A percentile compares a stretch with the other conserved stretches of the same genome.
phyloP scores from a whole-genome alignment of 2,329 filamentous ascomycete species.

The Macrophomina phaseolina region DNA sequence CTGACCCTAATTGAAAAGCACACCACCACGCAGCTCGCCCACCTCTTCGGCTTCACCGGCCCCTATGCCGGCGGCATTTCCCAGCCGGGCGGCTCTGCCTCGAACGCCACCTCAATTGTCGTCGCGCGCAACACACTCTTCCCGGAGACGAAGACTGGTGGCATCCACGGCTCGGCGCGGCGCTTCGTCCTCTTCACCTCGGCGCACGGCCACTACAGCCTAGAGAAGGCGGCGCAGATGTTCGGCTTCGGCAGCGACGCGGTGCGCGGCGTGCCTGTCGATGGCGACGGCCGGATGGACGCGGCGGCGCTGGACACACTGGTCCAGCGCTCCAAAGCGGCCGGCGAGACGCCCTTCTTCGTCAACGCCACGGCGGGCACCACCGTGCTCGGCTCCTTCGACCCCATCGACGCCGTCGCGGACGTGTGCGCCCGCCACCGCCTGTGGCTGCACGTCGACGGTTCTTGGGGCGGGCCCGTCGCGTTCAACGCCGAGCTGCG shows the following conservation, averaged over 20 bases:
- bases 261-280: conserved; percentile 77
- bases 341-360: conserved; percentile 85
- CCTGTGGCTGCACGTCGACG: conserved; percentile 94
- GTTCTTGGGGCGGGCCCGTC: conserved; percentile 85
- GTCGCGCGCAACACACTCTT: conserved; percentile 87
- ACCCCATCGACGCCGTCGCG: conserved; percentile 75
- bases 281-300: conserved; percentile 74
- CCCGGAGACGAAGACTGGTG: conserved; percentile 75
- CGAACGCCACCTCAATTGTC: conserved; percentile 84
- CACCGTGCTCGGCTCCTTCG: conserved; percentile 88
- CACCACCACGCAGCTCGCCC: conserved; percentile 74
- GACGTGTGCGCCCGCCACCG: conserved; percentile 72
- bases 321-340: conserved; percentile 64
- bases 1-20: conserved; percentile 87
- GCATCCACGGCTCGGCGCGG: conserved; percentile 60
- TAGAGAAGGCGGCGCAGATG: conserved; percentile 93
- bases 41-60: conserved; percentile 76
- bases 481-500: conserved; percentile 70
- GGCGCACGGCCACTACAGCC: conserved; percentile 88
- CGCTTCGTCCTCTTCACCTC: conserved; percentile 87
- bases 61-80: conserved; percentile 73
- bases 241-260: conserved; percentile 79
- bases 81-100: conserved; percentile 80
- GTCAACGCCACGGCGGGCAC: conserved; percentile 96
- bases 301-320: conserved; percentile 67